Conservation (phyloP, 2,329 filamentous ascomycete species). For the Xylariaceae sp. region DNA sequence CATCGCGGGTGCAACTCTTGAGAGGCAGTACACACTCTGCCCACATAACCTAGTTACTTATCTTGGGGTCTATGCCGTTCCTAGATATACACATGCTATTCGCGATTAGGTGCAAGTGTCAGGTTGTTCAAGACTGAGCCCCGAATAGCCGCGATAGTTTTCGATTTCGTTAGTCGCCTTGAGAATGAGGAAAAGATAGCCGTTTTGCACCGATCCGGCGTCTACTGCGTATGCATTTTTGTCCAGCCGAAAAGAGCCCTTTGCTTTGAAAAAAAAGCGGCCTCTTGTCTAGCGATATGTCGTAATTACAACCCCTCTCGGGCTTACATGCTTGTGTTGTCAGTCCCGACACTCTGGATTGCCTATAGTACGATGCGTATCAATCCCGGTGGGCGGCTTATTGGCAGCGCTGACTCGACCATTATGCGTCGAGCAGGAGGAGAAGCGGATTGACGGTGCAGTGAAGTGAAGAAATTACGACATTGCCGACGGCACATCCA, state of each 20-base stretch:
- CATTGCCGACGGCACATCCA: conserved; percentile 24
- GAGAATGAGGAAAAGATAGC: not conserved
- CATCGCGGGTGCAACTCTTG: conserved; percentile 2
- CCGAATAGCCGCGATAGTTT: not conserved
- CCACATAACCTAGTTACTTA: conserved; percentile 1
- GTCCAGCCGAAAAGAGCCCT: not conserved
- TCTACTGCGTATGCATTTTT: not conserved
- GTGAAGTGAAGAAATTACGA: conserved; percentile 22
- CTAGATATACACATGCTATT: not conserved
- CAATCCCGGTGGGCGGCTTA: conserved; percentile 13
- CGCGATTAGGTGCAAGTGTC: not conserved
- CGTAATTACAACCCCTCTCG: not conserved
- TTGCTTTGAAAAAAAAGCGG: not conserved
- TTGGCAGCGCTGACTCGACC: conserved; percentile 13
- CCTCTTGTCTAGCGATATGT: not conserved
- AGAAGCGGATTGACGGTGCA: conserved; percentile 22
- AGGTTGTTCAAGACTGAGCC: not conserved
- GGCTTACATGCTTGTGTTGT: conserved; percentile 13
- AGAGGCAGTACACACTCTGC: conserved; percentile 1
- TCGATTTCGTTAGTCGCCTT: not conserved
- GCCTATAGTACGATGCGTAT: conserved; percentile 20
- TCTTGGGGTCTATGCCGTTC: conserved; percentile 7
- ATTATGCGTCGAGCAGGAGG: conserved; percentile 14
- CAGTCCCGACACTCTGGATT: conserved; percentile 22
- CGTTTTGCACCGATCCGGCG: not conserved